These are phyloP conservation scores for Fusarium torulosum DNA, from an alignment of 2,329 filamentous ascomycete genomes.

Conservation along the genomic window DNA sequence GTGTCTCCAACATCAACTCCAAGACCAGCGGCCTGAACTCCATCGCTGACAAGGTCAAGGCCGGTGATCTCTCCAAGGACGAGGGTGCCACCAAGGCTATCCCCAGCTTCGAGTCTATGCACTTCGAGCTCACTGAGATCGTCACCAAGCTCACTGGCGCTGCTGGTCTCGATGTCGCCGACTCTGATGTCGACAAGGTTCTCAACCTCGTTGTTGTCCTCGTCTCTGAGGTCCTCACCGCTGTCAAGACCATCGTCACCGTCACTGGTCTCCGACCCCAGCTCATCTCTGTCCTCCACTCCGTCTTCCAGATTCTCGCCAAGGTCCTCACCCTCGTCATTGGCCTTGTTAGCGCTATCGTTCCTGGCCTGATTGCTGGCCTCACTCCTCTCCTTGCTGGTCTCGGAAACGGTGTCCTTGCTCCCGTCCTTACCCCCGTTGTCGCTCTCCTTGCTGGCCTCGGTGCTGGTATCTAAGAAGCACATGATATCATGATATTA, in stretches of 20 bases:
- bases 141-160: constrained; percentile 43
- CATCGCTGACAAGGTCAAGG: constrained; percentile 41
- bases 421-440: constrained; percentile 46
- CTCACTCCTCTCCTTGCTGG: constrained; percentile 48
- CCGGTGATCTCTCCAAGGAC: constrained; percentile 41
- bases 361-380: constrained; percentile 45
- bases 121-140: constrained; percentile 43
- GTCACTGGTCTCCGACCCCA: constrained; percentile 44
- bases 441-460: constrained; percentile 44
- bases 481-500: background rate
- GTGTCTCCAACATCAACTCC: constrained; percentile 12
- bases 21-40: constrained; percentile 21
- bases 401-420: constrained; percentile 45
- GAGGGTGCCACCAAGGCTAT: constrained; percentile 31
- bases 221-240: constrained; percentile 36
- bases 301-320: constrained; percentile 47
- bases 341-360: constrained; percentile 39
- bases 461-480: constrained; percentile 7
- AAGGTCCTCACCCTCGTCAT: constrained; percentile 45
- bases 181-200: constrained; percentile 45
- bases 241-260: constrained; percentile 43
- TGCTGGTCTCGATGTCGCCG: constrained; percentile 38
- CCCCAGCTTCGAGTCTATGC: constrained; percentile 34
- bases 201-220: constrained; percentile 41
- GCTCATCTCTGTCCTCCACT: constrained; percentile 46